Conservation (phyloP, 148 eudicot genomes). For the Rhododendron simsii region DNA sequence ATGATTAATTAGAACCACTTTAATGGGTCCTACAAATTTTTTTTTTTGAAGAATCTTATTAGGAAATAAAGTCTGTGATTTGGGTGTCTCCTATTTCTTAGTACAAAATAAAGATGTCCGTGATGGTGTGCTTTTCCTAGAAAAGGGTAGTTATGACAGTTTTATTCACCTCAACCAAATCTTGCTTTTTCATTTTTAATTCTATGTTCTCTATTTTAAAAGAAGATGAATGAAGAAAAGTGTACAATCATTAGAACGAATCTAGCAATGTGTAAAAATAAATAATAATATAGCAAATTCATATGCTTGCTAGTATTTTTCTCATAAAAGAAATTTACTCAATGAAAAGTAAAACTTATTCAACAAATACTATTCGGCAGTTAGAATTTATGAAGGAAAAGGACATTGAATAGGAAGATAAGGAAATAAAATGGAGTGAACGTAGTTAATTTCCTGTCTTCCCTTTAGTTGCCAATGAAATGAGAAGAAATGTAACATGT, state of each 20-base stretch:
- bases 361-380: not conserved
- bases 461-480: not conserved
- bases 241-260: constrained; percentile 1
- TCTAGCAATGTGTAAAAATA: not conserved
- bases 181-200: not conserved
- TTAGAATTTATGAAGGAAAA: not conserved
- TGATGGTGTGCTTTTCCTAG: not conserved
- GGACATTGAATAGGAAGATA: not conserved
- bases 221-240: not conserved
- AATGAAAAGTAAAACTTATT: too few relatives aligned
- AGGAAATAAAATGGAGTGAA: not conserved
- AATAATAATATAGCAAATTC: not conserved
- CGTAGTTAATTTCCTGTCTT: not conserved
- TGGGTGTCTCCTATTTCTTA: not conserved
- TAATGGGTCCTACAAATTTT: not conserved
- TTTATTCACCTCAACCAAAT: not conserved
- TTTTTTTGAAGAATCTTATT: not conserved
- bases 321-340: not conserved
- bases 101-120: too few relatives aligned
- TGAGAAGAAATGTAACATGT: too few relatives aligned
- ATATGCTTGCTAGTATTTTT: not conserved
- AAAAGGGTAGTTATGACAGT: constrained; percentile 8
- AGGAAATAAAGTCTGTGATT: not conserved
- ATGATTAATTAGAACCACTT: not conserved
- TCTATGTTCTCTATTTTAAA: not conserved